phyloP scores from a whole-genome alignment of 2,329 filamentous ascomycete genomes.

The Alternaria sp. region DNA sequence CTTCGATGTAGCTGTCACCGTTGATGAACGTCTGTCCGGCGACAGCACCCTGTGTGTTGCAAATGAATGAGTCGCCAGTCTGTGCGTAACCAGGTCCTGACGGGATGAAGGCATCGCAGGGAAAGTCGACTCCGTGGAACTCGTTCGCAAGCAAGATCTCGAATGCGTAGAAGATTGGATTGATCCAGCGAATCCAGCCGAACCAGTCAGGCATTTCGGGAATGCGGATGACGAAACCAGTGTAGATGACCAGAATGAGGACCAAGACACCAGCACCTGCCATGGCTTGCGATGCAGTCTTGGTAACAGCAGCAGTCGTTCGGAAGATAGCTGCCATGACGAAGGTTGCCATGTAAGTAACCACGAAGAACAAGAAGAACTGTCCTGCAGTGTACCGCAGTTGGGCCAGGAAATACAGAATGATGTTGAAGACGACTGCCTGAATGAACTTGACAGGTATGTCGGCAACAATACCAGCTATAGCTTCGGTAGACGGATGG shows the following conservation, averaged over 20 bases:
- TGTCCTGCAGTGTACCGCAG: slow-evolving; percentile 72
- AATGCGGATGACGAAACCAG: slow-evolving; percentile 72
- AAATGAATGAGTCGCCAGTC: slow-evolving; percentile 43
- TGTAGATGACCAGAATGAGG: slow-evolving; percentile 68
- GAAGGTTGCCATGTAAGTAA: slow-evolving; percentile 61
- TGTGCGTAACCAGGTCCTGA: slow-evolving; percentile 42
- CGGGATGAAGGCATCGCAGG: slow-evolving; percentile 49
- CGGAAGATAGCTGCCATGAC: slow-evolving; percentile 85
- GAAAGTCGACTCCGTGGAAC: slow-evolving; percentile 42
- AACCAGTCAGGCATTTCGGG: slow-evolving; percentile 60
- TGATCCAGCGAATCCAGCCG: slow-evolving; percentile 62
- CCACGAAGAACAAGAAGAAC: slow-evolving; percentile 82
- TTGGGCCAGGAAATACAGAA: slow-evolving; percentile 85
- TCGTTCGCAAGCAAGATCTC: slow-evolving; percentile 83
- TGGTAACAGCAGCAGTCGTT: slow-evolving; percentile 74
- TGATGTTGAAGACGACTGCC: slow-evolving; percentile 74
- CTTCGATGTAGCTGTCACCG: slow-evolving; percentile 47
- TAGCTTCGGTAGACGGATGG: slow-evolving; percentile 83
- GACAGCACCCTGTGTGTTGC: slow-evolving; percentile 47
- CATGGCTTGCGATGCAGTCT: slow-evolving; percentile 66
- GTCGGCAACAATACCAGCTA: slow-evolving; percentile 82
- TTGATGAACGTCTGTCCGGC: slow-evolving; percentile 47
- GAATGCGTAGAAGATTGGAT: slow-evolving; percentile 80
- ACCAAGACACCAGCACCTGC: slow-evolving; percentile 63
- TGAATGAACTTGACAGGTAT: slow-evolving; percentile 80